A percentile compares a stretch with the other conserved stretches of the same genome.
phyloP scores from a whole-genome alignment of 2,329 filamentous ascomycete species.

The Microdochium trichocladiopsis region DNA sequence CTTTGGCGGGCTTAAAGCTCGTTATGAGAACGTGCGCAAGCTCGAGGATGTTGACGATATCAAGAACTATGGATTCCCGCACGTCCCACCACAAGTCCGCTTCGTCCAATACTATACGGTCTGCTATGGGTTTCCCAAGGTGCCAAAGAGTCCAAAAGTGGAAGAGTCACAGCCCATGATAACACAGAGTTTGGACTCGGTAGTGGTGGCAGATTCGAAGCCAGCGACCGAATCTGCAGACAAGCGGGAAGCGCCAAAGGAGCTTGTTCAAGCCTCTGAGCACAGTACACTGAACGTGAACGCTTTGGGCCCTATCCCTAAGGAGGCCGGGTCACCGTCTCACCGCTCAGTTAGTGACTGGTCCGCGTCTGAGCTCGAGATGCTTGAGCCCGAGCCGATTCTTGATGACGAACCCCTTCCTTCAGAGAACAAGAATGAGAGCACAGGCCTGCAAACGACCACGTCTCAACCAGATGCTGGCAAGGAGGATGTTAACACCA shows the following conservation, averaged over 20 bases:
- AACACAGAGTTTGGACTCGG: neutral
- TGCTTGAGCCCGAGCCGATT: constrained; percentile 17
- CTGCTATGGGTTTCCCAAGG: constrained; percentile 66
- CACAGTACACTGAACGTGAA: neutral
- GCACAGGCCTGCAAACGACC: no score
- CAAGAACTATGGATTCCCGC: constrained; percentile 19
- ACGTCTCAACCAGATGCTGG: constrained; percentile 1
- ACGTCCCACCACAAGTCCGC: constrained; percentile 49
- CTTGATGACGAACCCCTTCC: constrained; percentile 10
- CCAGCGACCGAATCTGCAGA: no score
- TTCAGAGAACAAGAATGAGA: neutral
- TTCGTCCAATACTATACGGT: constrained; percentile 90
- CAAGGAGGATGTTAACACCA: neutral
- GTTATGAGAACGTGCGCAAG: constrained; percentile 63
- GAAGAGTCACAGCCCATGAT: neutral
- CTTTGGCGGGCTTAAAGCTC: constrained; percentile 57
- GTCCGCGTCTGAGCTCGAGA: constrained; percentile 10
- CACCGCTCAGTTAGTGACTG: constrained; percentile 7
- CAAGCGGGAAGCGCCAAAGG: constrained; percentile 25
- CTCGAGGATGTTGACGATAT: constrained; percentile 65
- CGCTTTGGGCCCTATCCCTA: constrained; percentile 4
- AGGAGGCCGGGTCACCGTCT: constrained; percentile 4
- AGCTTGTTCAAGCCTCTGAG: constrained; percentile 29
- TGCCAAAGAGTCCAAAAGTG: constrained; percentile 20
- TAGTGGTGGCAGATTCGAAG: neutral